A percentile compares a stretch with the other conserved stretches of the same genome.
Conservation (phyloP, 257 asterid species). For the Schizonepeta tenuifolia region DNA sequence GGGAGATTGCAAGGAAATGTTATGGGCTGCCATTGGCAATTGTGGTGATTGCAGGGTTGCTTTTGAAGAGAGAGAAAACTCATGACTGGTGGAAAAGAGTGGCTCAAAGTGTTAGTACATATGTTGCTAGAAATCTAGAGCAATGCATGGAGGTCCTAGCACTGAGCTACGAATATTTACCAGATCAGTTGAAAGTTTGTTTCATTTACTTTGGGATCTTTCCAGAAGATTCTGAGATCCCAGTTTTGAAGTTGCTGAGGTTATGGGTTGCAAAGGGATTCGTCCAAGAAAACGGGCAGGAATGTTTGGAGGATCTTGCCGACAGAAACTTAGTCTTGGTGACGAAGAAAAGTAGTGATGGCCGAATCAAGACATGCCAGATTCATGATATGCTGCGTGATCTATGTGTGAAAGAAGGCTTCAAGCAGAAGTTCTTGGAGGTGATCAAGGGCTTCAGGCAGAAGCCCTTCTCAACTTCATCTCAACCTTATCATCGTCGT, state of each 20-base stretch:
- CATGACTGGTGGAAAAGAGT: slow-evolving; percentile 42
- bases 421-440: slow-evolving; percentile 40
- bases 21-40: slow-evolving; percentile 46
- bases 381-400: slow-evolving; percentile 46
- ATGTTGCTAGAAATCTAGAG: slow-evolving; percentile 35
- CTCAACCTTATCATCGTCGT: slow-evolving; percentile 41
- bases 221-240: slow-evolving; percentile 44
- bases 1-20: slow-evolving; percentile 41
- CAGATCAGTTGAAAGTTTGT: slow-evolving; percentile 45
- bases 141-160: slow-evolving; percentile 44
- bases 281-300: slow-evolving; percentile 28
- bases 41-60: slow-evolving; percentile 44
- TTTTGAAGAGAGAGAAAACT: slow-evolving; percentile 32
- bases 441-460: slow-evolving; percentile 33
- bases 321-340: slow-evolving; percentile 39
- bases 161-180: slow-evolving; percentile 42
- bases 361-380: slow-evolving; percentile 34
- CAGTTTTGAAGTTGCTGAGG: slow-evolving; percentile 36
- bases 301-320: slow-evolving; percentile 41
- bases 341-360: slow-evolving; percentile 28
- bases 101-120: slow-evolving; percentile 34
- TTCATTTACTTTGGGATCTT: slow-evolving; percentile 44
- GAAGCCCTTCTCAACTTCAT: not conserved
- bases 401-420: slow-evolving; percentile 37
- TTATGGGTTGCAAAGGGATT: slow-evolving; percentile 51